These are phyloP conservation scores for Pseudoscleropodium purum DNA, from an alignment of 225 moss, liverwort and hornwort genomes.

Conservation along the genomic window DNA sequence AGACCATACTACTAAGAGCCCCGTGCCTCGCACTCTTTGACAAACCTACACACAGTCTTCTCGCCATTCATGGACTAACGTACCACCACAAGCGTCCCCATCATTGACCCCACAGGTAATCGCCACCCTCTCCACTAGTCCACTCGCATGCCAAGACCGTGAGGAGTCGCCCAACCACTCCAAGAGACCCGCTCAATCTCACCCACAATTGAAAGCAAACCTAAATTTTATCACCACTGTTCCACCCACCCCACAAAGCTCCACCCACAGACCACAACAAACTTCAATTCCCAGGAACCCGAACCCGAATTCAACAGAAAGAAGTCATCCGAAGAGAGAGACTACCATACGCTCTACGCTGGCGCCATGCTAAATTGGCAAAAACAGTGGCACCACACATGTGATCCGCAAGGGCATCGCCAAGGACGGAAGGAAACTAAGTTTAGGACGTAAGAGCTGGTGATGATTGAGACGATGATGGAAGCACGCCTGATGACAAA, in stretches of 20 bases:
- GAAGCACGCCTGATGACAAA: neutral
- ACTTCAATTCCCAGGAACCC: neutral
- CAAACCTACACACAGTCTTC: neutral
- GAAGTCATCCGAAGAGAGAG: neutral
- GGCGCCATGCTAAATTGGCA: neutral
- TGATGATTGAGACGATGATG: neutral
- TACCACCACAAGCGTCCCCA: neutral
- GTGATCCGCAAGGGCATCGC: neutral
- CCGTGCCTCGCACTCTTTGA: neutral
- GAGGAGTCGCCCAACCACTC: neutral
- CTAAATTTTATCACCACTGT: neutral
- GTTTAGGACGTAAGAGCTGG: neutral
- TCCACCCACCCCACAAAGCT: neutral
- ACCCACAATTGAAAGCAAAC: neutral
- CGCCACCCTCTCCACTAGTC: neutral
- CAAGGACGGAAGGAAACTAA: neutral
- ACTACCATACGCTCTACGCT: neutral
- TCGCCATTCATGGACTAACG: neutral
- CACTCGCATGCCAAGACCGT: neutral
- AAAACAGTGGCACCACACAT: neutral
- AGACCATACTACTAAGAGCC: neutral
- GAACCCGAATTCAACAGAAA: neutral
- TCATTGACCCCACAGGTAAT: neutral
- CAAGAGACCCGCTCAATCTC: neutral
- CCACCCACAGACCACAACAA: neutral